Percentiles rank a stretch among this genome's conserved stretches.
Conservation (phyloP, 2,329 filamentous ascomycete genomes). For the Metarhizium rileyi region DNA sequence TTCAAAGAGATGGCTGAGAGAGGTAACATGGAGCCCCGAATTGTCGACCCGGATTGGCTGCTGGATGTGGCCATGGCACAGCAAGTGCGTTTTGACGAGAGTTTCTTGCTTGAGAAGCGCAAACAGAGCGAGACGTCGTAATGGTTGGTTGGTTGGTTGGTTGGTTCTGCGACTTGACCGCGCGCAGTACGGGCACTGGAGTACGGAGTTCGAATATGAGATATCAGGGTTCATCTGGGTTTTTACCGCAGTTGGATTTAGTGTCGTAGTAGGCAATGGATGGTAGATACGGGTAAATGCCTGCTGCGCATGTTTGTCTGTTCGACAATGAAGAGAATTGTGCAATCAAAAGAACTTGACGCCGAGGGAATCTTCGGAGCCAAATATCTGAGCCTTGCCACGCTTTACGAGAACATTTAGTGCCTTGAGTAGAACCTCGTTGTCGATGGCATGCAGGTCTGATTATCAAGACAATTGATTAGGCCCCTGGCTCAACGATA, state of each 20-base stretch:
- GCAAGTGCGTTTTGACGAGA: conserved; percentile 57
- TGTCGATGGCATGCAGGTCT: conserved; percentile 87
- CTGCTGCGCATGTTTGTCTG: too few relatives aligned
- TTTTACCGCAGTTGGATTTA: too few relatives aligned
- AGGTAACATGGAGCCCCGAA: conserved; percentile 68
- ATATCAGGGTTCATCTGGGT: background rate
- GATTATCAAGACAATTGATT: background rate
- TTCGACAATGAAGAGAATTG: too few relatives aligned
- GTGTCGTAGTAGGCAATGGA: too few relatives aligned
- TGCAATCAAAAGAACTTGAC: conserved; percentile 84
- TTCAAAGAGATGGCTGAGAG: conserved; percentile 73
- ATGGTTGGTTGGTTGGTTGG: conserved; percentile 5
- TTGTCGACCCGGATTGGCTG: conserved; percentile 84
- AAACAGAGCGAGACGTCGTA: conserved; percentile 19
- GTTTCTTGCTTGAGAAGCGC: conserved; percentile 45
- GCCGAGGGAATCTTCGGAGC: conserved; percentile 75
- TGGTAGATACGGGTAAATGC: too few relatives aligned
- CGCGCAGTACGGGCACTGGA: conserved; percentile 10
- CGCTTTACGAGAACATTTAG: conserved; percentile 76
- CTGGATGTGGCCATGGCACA: conserved; percentile 85
- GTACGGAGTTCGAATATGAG: conserved; percentile 8
- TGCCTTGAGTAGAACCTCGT: conserved; percentile 68
- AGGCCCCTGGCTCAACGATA: background rate
- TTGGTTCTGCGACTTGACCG: conserved; percentile 1
- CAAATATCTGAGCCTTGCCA: conserved; percentile 90